Evolutionary conservation across 306 rosid species (phyloP), one percentile per base, ranked within the genome.

Genomic region (peach (Prunus persica)): DNA sequence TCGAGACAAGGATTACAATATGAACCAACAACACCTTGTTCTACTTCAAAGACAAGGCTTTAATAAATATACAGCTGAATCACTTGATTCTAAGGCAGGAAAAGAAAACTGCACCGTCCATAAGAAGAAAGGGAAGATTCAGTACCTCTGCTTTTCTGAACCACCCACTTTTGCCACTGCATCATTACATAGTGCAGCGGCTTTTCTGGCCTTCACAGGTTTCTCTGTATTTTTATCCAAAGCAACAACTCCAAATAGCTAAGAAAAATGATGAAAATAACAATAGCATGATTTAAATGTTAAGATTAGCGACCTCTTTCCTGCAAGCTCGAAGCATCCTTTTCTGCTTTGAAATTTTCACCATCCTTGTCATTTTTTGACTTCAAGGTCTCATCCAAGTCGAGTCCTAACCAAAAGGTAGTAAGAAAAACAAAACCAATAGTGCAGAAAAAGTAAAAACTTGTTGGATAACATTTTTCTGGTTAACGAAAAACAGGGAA

Each of bases 121-220:
- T 69, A 34, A 69, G 27, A 69, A 16, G 62, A 4, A 69, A 50
- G 73, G 63, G 65, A 74, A 49, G 51, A 66, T 70, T 56, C 45
- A 61, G 55, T 80, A 92, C 99, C 89, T 92, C 78, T 95, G 96
- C 84, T 86, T 92, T 79, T 89, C 90, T 20, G 97, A 95, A 79
- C 89, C 61, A 71, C 95, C 96, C 47, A 83, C 87, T 76, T 87
- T 84, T 79, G 79, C 90, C 27, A 73, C 89, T 54, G 81, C 68
- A 83, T 86, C 88, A 77, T 75, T 79, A 80, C 82, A 72, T 55
- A 87, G 89, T 71, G 80, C 68, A 69, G 82, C 58, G 71, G 86
- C 62, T 69, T 92, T 91, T 83, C 78, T 85, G 46, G 72, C 54
- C 82, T 86, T 90, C 60, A 41, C 14, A 0, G 82, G 83, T 69